Conservation (phyloP, 192 early-diverging fungal species). For the Dispira simplex region DNA sequence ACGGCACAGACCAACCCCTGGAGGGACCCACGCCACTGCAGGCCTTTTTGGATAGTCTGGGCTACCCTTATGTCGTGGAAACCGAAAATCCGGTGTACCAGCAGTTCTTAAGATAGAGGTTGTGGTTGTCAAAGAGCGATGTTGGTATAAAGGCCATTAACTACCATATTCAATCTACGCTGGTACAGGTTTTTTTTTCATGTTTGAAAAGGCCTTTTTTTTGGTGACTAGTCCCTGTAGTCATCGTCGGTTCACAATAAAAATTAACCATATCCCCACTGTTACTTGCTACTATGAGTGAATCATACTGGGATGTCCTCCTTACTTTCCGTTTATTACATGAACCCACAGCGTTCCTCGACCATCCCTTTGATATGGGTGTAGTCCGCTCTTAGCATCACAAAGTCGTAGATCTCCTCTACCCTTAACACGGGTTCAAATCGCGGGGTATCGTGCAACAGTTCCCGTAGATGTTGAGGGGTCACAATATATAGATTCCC, state of each 20-base stretch:
- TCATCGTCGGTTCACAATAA: too few relatives aligned
- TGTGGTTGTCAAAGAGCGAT: too few relatives aligned
- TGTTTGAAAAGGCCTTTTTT: too few relatives aligned
- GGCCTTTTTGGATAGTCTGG: conserved; percentile 59
- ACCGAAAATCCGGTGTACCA: conserved; percentile 81
- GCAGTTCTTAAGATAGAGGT: conserved; percentile 47
- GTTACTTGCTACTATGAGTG: too few relatives aligned
- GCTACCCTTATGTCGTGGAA: conserved; percentile 85
- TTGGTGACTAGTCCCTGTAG: too few relatives aligned
- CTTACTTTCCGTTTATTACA: conserved; percentile 18
- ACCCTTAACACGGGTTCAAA: conserved; percentile 32
- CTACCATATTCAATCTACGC: too few relatives aligned
- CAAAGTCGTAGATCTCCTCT: conserved; percentile 31
- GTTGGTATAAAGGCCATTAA: too few relatives aligned
- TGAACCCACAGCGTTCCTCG: conserved; percentile 31
- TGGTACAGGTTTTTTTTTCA: too few relatives aligned
- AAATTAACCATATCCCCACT: too few relatives aligned
- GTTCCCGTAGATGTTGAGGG: conserved; percentile 22
- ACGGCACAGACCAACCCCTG: conserved; percentile 1
- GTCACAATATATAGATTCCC: conserved; percentile 31
- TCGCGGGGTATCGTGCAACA: conserved; percentile 25
- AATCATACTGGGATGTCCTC: too few relatives aligned
- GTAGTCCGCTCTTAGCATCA: conserved; percentile 29
- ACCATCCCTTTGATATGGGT: conserved; percentile 23
- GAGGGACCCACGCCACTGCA: conserved; percentile 35